phyloP scores from a whole-genome alignment of 2,329 filamentous ascomycete genomes.

The Mariannaea sp. region DNA sequence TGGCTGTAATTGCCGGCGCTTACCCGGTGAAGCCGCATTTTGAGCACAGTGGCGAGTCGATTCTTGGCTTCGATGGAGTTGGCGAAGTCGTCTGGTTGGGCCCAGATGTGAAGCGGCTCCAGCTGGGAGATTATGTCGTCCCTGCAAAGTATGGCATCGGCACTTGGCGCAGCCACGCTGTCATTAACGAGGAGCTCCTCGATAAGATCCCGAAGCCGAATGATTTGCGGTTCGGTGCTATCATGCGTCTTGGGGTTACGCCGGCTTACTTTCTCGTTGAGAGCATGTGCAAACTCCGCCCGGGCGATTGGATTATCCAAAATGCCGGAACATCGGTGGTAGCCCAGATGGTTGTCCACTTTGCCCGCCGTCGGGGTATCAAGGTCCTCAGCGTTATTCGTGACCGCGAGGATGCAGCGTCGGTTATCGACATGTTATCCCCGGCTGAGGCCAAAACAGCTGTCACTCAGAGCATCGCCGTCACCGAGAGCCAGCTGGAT shows the following conservation, averaged over 20 bases:
- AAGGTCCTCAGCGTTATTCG: conserved; percentile 18
- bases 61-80: conserved; percentile 20
- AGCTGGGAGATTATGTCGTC: conserved; percentile 13
- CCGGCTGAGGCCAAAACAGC: background rate
- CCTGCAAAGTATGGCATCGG: conserved; percentile 18
- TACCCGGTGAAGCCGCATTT: conserved; percentile 21
- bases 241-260: conserved; percentile 15
- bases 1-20: conserved; percentile 15
- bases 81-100: conserved; percentile 16
- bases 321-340: conserved; percentile 18
- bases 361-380: conserved; percentile 19
- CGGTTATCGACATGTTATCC: background rate
- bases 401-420: background rate
- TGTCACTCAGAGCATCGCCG: background rate
- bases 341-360: conserved; percentile 17
- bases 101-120: background rate
- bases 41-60: conserved; percentile 5
- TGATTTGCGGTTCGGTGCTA: conserved; percentile 8
- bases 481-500: conserved; percentile 8
- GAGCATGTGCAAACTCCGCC: conserved; percentile 13
- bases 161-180: conserved; percentile 14
- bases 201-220: background rate
- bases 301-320: conserved; percentile 23
- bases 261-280: conserved; percentile 22
- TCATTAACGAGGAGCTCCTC: conserved; percentile 9